phyloP scores from a whole-genome alignment of 2,329 filamentous ascomycete species.

The Paecilomyces sp. region DNA sequence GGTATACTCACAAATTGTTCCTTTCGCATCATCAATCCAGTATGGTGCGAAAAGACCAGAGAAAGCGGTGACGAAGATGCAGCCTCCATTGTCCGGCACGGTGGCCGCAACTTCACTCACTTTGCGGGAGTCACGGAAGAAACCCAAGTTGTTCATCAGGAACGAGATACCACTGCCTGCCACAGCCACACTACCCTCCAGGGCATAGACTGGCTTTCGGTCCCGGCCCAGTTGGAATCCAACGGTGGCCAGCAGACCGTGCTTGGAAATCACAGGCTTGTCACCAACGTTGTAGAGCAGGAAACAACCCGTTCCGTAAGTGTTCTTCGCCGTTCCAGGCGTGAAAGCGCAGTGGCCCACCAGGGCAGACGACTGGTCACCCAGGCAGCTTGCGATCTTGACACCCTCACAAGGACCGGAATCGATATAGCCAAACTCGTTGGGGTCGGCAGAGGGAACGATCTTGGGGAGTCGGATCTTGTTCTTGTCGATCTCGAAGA shows the following conservation, averaged over 20 bases:
- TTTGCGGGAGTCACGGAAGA: slow-evolving; percentile 55
- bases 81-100: slow-evolving; percentile 71
- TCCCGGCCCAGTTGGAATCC: slow-evolving; percentile 73
- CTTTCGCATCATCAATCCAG: slow-evolving; percentile 89
- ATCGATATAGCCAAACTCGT: slow-evolving; percentile 63
- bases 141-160: slow-evolving; percentile 58
- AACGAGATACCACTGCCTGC: slow-evolving; percentile 77
- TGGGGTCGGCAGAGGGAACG: slow-evolving; percentile 68
- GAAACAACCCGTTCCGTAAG: slow-evolving; percentile 86
- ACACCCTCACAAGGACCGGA: slow-evolving; percentile 61
- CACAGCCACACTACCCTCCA: slow-evolving; percentile 79
- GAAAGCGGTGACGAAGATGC: slow-evolving; percentile 84
- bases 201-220: slow-evolving; percentile 65
- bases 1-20: slow-evolving; percentile 62
- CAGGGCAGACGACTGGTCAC: slow-evolving; percentile 79
- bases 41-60: slow-evolving; percentile 87
- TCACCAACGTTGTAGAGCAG: slow-evolving; percentile 81
- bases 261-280: slow-evolving; percentile 76
- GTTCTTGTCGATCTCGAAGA: slow-evolving; percentile 67
- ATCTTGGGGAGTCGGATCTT: slow-evolving; percentile 77
- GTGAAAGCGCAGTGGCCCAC: slow-evolving; percentile 81
- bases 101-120: slow-evolving; percentile 58
- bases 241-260: slow-evolving; percentile 78
- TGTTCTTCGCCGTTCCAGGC: slow-evolving; percentile 81
- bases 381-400: slow-evolving; percentile 74